Conservation (phyloP, 495 filamentous ascomycete genomes). For the Penicillium bovifimosum region DNA sequence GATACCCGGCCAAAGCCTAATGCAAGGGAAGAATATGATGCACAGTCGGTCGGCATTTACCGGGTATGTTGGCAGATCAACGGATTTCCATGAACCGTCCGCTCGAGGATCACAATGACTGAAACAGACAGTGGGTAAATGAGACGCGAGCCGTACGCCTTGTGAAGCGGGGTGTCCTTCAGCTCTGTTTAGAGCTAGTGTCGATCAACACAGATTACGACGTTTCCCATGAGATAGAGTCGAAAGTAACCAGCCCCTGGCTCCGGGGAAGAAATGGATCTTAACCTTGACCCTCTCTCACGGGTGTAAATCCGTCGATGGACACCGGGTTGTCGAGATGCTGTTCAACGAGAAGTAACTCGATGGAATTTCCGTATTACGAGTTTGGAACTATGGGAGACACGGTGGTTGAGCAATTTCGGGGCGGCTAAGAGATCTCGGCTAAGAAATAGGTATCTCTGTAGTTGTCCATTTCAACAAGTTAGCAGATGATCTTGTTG, state of each 20-base stretch:
- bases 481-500: neutral
- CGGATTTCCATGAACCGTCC: neutral
- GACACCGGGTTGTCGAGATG: neutral
- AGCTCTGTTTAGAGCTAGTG: neutral
- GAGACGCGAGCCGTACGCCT: neutral
- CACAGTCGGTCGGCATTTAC: neutral
- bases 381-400: neutral
- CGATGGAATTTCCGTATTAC: neutral
- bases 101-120: neutral
- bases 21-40: neutral
- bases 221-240: neutral
- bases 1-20: constrained; percentile 7
- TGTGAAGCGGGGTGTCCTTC: constrained; percentile 1
- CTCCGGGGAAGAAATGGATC: neutral
- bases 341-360: neutral
- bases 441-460: constrained; percentile 3
- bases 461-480: neutral
- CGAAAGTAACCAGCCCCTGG: neutral
- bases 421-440: neutral
- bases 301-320: neutral
- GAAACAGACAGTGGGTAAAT: neutral
- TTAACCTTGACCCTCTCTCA: neutral
- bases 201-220: neutral
- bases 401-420: neutral
- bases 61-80: neutral